Evolutionary conservation across 2,329 filamentous ascomycete species (phyloP).

Genomic region (Camillea tinctor): DNA sequence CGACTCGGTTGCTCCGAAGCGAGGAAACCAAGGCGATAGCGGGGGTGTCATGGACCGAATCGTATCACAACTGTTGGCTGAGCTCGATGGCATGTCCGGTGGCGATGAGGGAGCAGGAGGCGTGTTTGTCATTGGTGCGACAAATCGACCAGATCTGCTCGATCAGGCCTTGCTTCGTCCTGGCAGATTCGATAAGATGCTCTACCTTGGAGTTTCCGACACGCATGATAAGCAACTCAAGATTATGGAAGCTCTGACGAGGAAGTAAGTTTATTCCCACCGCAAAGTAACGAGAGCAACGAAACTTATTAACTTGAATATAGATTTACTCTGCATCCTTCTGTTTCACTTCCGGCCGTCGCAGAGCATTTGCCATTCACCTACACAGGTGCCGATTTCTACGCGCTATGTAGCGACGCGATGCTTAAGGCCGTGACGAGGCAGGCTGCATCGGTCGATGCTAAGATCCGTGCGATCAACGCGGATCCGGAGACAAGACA

Average conservation of each 20-base stretch:
- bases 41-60: conserved; percentile 98
- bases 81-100: conserved; percentile 96
- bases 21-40: conserved; percentile 95
- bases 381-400: conserved; percentile 96
- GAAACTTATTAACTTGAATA: conserved; percentile 6
- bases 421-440: conserved; percentile 99
- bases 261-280: conserved; percentile 65
- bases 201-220: conserved; percentile 94
- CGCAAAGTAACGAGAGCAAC: neutral
- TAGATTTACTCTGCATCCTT: conserved; percentile 81
- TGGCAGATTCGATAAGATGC: conserved; percentile 96
- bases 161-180: conserved; percentile 87
- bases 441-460: conserved; percentile 79
- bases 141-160: conserved; percentile 88
- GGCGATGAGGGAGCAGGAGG: conserved; percentile 78
- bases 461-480: conserved; percentile 74
- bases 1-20: conserved; percentile 91
- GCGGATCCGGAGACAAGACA: conserved; percentile 38
- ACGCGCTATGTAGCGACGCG: conserved; percentile 93
- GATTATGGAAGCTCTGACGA: conserved; percentile 88
- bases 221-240: conserved; percentile 95
- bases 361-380: conserved; percentile 83
- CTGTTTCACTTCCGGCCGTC: conserved; percentile 72
- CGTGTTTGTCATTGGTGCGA: conserved; percentile 95
- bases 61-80: conserved; percentile 89